These are phyloP conservation scores for Hypoxylon trugodes DNA, from an alignment of 495 filamentous ascomycete genomes.

Conservation along the genomic window DNA sequence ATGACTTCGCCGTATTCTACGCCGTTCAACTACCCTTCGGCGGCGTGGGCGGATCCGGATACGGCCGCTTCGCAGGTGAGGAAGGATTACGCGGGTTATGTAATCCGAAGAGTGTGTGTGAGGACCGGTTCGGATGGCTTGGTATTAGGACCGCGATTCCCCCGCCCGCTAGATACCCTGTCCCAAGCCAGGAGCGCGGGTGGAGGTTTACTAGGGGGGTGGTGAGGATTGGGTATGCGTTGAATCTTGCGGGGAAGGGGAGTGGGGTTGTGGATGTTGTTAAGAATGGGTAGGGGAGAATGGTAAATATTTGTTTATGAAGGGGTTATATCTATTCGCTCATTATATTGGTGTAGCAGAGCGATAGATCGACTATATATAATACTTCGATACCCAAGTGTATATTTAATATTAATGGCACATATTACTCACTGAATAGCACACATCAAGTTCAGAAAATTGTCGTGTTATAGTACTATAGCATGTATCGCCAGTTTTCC, in stretches of 20 bases:
- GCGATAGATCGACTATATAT: constrained; percentile 3
- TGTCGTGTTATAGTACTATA: too few relatives aligned
- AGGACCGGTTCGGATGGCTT: constrained; percentile 70
- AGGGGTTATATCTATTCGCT: too few relatives aligned
- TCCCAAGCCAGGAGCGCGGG: constrained; percentile 60
- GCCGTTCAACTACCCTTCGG: constrained; percentile 94
- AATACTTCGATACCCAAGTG: constrained; percentile 35
- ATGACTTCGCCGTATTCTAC: constrained; percentile 94
- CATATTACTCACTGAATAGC: neutral
- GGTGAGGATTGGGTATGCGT: constrained; percentile 63
- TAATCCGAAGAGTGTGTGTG: constrained; percentile 85
- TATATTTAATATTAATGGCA: constrained; percentile 25
- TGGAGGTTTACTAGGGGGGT: constrained; percentile 66
- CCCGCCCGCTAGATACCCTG: constrained; percentile 79
- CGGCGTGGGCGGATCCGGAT: constrained; percentile 84
- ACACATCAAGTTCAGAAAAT: too few relatives aligned
- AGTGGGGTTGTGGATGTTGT: constrained; percentile 52
- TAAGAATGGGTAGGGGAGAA: constrained; percentile 44
- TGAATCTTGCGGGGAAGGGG: constrained; percentile 49
- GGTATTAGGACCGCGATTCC: constrained; percentile 81
- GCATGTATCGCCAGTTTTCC: too few relatives aligned
- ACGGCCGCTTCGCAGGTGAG: constrained; percentile 90
- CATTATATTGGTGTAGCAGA: too few relatives aligned
- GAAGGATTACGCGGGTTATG: constrained; percentile 86
- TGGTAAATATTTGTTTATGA: too few relatives aligned